Conservation (phyloP, 306 rosid genomes). For the Begonia fuchsioides region DNA sequence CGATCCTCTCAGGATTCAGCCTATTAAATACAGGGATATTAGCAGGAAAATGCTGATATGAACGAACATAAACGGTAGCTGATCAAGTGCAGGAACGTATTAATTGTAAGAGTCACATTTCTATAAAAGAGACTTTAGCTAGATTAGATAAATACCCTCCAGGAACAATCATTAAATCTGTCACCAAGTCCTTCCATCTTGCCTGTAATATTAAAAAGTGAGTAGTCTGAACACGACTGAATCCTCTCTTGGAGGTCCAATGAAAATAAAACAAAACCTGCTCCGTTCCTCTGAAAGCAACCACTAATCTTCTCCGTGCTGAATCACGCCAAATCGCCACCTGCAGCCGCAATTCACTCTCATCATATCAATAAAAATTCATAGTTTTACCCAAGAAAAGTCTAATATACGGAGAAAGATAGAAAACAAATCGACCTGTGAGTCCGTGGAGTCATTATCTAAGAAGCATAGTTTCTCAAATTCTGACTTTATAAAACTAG, state of each 20-base stretch:
- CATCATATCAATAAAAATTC: slow-evolving; percentile 8
- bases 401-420: slow-evolving; percentile 9
- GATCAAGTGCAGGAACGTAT: background rate
- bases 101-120: background rate
- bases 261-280: slow-evolving; percentile 40
- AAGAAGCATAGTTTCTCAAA: slow-evolving; percentile 86
- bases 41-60: background rate
- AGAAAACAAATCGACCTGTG: slow-evolving; percentile 44
- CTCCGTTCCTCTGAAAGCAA: slow-evolving; percentile 95
- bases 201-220: slow-evolving; percentile 32
- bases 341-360: slow-evolving; percentile 28
- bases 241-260: slow-evolving; percentile 8
- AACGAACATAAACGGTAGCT: background rate
- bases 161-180: slow-evolving; percentile 81
- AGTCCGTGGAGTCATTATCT: slow-evolving; percentile 70
- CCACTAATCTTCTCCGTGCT: slow-evolving; percentile 53
- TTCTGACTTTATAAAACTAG: slow-evolving; percentile 88
- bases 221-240: slow-evolving; percentile 3
- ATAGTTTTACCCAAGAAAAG: slow-evolving; percentile 6
- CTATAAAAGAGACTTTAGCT: slow-evolving; percentile 3
- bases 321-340: slow-evolving; percentile 96
- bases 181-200: slow-evolving; percentile 77
- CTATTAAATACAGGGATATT: slow-evolving; percentile 23
- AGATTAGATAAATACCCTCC: slow-evolving; percentile 44
- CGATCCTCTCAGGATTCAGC: slow-evolving; percentile 93